phyloP scores from a whole-genome alignment of 768 basidiomycete species.

The Goffeauzyma gilvescens region DNA sequence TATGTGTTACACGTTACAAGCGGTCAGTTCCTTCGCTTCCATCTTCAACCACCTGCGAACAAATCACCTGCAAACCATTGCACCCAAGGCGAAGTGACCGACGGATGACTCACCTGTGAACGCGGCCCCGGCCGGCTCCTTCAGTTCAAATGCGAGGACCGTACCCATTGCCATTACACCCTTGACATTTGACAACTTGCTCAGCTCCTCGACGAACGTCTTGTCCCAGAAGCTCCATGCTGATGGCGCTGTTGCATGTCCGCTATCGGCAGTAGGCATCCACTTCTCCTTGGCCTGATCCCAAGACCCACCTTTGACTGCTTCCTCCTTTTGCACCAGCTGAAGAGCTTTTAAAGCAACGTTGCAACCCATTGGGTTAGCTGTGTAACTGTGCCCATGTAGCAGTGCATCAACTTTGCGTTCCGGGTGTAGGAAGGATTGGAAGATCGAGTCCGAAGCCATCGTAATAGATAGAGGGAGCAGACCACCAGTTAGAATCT shows the following conservation, averaged over 20 bases:
- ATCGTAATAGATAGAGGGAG: conserved; percentile 72
- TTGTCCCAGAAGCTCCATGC: conserved; percentile 79
- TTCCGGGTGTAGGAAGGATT: conserved; percentile 48
- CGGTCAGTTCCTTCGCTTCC: too few species aligned
- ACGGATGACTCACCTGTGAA: conserved; percentile 2
- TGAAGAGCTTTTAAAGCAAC: conserved; percentile 66
- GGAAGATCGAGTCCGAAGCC: conserved; percentile 59
- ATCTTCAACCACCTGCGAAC: too few species aligned
- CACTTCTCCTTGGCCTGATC: conserved; percentile 43
- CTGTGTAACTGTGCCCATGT: conserved; percentile 91
- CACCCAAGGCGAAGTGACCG: conserved; percentile 8
- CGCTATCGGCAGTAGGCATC: conserved; percentile 29
- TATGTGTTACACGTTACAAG: not conserved
- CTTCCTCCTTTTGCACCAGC: conserved; percentile 36
- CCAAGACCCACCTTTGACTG: conserved; percentile 39
- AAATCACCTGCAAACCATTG: not conserved
- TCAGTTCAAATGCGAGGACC: conserved; percentile 59
- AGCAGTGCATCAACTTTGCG: conserved; percentile 68
- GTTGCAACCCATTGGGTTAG: conserved; percentile 79
- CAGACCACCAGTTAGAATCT: conserved; percentile 81
- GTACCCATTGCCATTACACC: conserved; percentile 76
- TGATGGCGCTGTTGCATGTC: conserved; percentile 2
- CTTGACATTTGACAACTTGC: conserved; percentile 40
- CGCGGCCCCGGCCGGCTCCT: conserved; percentile 34
- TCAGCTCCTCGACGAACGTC: conserved; percentile 47